These are phyloP conservation scores for Hysterangium stoloniferum DNA, from an alignment of 768 basidiomycete genomes.

Conservation along the genomic window DNA sequence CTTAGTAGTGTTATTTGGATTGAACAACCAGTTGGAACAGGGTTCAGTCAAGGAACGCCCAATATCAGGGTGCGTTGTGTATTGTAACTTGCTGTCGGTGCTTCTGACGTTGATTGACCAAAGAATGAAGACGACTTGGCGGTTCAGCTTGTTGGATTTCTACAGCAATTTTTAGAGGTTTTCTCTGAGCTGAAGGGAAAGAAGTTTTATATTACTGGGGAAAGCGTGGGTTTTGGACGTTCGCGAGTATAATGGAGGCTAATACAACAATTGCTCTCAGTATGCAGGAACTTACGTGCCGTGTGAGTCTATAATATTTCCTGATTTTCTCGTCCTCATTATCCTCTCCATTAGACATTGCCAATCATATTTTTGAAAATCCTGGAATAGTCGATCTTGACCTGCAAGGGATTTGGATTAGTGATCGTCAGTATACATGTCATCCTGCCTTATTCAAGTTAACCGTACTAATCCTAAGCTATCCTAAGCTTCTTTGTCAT, in stretches of 20 bases:
- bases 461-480: too few species aligned
- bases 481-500: constrained; percentile 34
- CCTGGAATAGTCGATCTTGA: constrained; percentile 44
- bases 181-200: constrained; percentile 68
- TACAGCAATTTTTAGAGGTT: constrained; percentile 69
- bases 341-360: constrained; percentile 43
- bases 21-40: constrained; percentile 76
- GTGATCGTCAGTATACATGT: constrained; percentile 7
- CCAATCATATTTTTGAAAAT: constrained; percentile 63
- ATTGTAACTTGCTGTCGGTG: neutral
- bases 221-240: constrained; percentile 51
- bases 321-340: neutral
- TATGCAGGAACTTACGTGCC: constrained; percentile 69
- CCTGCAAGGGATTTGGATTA: constrained; percentile 54
- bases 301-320: constrained; percentile 28
- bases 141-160: constrained; percentile 48
- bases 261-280: constrained; percentile 26
- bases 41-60: constrained; percentile 64
- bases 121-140: constrained; percentile 51
- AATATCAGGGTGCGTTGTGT: constrained; percentile 35
- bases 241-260: neutral
- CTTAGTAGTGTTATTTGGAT: constrained; percentile 67
- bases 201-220: constrained; percentile 62
- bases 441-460: too few species aligned
- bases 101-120: neutral